Evolutionary conservation across 345 rosid genomes (phyloP), one percentile per base, ranked within the genome.

Genomic region (Boechera stricta): DNA sequence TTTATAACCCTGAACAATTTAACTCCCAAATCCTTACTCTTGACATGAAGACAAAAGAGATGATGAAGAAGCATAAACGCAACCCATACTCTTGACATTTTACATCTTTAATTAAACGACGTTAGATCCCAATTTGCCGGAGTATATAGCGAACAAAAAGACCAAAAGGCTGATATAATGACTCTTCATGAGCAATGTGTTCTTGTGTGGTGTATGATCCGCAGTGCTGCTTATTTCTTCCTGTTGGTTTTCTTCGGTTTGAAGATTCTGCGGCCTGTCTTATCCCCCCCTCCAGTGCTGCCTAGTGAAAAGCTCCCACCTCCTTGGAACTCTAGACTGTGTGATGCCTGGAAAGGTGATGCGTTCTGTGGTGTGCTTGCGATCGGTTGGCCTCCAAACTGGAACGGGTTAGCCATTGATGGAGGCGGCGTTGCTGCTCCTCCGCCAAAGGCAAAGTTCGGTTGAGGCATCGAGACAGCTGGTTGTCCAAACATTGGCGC

Each of bases 271-370:
- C 98, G 84, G 26, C 35, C 68, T 6, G 95, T 75, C 82, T 94
- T 94, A 77, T 93, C 98, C 16, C 82, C 82, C 0, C 92, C 96
- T 32, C 89, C 84, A 1, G 86, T 64, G 51, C 99, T 97, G 79
- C 94, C 81, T 7, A 96, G 86, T 79, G 94, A 95, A 82, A 94
- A 91, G 58, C 97, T 90, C 47, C 90, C 91, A 26, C 90, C 91
- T 52, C 87, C 86, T 80, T 77, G 85, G 41, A 84, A 83, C 72
- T 90, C 96, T 53, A 77, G 66, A 74, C 94, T 90, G 6, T 86
- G 83, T 53, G 93, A 82, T 68, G 87, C 86, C 82, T 84, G 91
- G 62, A 91, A 92, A 6, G 89, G 91, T 54, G 88, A 68, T 15
- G 78, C 73, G 75, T 78, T 88, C 67, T 81, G 96, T 0, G 85